Evolutionary conservation across 331 rosid genomes (phyloP), one percentile per base, ranked within the genome.

Genomic region (Malus hybrid): DNA sequence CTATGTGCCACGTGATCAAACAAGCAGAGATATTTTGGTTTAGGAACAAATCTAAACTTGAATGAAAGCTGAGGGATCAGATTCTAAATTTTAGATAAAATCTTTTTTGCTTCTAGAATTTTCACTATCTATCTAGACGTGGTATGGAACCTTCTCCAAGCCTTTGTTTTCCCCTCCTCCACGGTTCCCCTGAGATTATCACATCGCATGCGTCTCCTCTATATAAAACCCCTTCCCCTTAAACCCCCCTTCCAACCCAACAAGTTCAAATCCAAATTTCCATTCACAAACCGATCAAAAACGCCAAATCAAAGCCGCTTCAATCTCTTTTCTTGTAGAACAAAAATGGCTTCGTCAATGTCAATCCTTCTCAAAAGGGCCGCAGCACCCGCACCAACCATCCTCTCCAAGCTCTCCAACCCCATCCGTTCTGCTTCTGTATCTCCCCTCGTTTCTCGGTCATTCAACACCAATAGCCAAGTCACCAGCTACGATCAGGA

Each of bases 391-490:
- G 34, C 78, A 9, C 77, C 78, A 6, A 20, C 77, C 10, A 39
- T 71, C 24, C 14, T 81, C 65, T 46, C 74, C 19, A n/a, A 75
- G 79, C 75, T 79, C 18, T 19, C 75, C 78, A 66, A n/a, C 67
- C 76, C 84, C 11, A 18, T 65, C 50, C 86, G 89, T 36, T 81
- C 88, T 42, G 78, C 76, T 30, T 78, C 78, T 0, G 56, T 72
- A 0, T 73, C 72, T 7, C 79, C 91, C 18, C 75, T 81, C 10
- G 81, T 81, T 36, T 83, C 79, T 68, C 97, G 90, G 77, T 82
- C 83, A 10, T 84, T 88, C 86, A 89, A 82, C 85, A 85, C 91
- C 76, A 79, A 91, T 42, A 80, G 87, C 48, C 81, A 88, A 80
- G 70, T 83, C 78, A n/a, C 64, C 10, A 61, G 52, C 66, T 78